Evolutionary conservation across 352 stramenopile species (phyloP), one percentile per base, ranked within the genome.

Genomic region (Pythium sukuiense): DNA sequence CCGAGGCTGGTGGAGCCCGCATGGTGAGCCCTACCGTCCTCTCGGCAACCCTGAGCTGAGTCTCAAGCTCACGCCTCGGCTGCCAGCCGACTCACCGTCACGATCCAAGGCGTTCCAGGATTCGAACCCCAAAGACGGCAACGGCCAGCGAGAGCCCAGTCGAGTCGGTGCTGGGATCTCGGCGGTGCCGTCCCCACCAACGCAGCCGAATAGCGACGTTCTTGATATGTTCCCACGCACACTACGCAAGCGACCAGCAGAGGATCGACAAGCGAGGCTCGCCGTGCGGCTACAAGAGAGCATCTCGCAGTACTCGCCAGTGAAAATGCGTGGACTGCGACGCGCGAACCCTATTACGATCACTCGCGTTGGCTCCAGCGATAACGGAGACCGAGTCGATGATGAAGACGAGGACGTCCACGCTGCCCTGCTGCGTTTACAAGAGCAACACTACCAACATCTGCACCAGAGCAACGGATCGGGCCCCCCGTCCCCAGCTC

Each of bases 1-100:
- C 14, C 71, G 71, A 2, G 85, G 85, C 5, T 93, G 85, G 85
- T 83, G 79, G 45, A 91, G 85, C 61, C 85, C 85, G 8, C 76
- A 88, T 54, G 82, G 82, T 6, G 77, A 91, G 63, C 84, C 84
- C 1, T 93, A 91, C 50, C 73, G 80, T 0, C 85, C 82, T 14
- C 69, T 93, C 6, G 85, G 85, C 4, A 86, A 83, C 37, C 85
- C 85, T 0, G 73, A 91, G 46, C 69, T 93, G 32, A 76, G 67
- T 33, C 79, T 93, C 60, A 90, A 89, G 56, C 80, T 88, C 55
- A 84, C 79, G 5, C 82, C 82, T 3, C 81, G 80, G 24, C 70
- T 90, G 14, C 55, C 67, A 37, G 78, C 29, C 12, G n/a, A 29
- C 56, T 54, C 39, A 75, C 56, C 59, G 72, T 55, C 45, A 6